Evolutionary conservation across 495 filamentous ascomycete genomes (phyloP), one percentile per base, ranked within the genome.

Genomic region (Corynascus novoguineensis): DNA sequence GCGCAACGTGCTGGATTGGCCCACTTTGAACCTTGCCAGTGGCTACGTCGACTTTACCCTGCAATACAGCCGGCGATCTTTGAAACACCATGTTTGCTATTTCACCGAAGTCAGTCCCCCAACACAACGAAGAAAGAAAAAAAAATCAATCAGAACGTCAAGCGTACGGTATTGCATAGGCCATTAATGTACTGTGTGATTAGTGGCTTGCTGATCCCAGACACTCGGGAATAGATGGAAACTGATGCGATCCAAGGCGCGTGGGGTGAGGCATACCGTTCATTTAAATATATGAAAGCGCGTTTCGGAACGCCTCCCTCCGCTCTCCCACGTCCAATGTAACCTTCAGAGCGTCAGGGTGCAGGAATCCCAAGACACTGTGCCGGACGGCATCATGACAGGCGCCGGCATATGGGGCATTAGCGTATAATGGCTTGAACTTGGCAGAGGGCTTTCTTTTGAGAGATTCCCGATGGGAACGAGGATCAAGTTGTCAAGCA

Each of bases 221-320:
- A 7, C 14, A 0, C 19, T 17, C 12, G n/a, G 29, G 17, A 27
- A 21, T 32, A 11, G 29, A 34, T 21, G 10, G 10, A 50, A 10
- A 15, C 25, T 4, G 10, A 51, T 14, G 50, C 38, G 25, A 53
- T 25, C 48, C 19, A n/a, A n/a, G 2, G 32, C 9, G 35, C 35
- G 46, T 12, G 49, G 57, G 32, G 41, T 49, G 57, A 31, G 19
- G 25, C 29, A 24, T 34, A 10, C n/a, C 19, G 12, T 12, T 34
- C 51, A 51, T 60, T 25, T 35, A 56, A 55, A 56, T 60, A 61
- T 0, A 57, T 61, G 41, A 53, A 57, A 3, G 17, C 45, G 12
- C 58, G 24, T 29, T 41, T 48, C 59, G 59, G 59, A 57, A 41
- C 32, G 50, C 59, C 17, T 44, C 22, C 49, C 28, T 61, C 59